Evolutionary conservation across 345 rosid species (phyloP), one percentile per base, ranked within the genome.

Genomic region (Turritis glabra): DNA sequence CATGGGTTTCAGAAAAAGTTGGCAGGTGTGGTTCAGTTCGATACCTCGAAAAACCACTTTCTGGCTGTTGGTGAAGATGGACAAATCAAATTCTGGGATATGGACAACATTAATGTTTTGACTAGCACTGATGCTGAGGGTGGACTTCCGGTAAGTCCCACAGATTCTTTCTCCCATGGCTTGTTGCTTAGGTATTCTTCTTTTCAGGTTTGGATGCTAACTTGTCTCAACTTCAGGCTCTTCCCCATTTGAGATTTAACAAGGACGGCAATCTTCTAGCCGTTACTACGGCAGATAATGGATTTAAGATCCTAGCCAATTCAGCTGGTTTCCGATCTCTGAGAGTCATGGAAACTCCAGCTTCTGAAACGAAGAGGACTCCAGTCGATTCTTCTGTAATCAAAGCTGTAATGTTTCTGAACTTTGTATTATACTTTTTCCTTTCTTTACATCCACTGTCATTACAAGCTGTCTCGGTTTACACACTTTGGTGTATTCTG

Each of bases 1-100:
- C 1, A 23, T 56, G 97, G 96, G 47, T 83, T 91, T 58, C 77
- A 85, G 67, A 91, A 89, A 85, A 91, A 86, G 75, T 73, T 86
- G 1, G 38, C 37, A 0, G 97, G 92, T 75, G 84, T 89, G 1
- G 88, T 85, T 66, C 93, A 90, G 81, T 89, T 93, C 53, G 98
- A 93, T 77, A 87, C 96, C 4, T 84, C 97, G 12, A 92, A 83
- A 76, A 93, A 88, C 74, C 98, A 82, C 76, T 89, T 93, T 78
- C 82, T 93, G 80, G 96, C 91, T 69, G 98, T 87, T 23, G 98
- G 97, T 62, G 96, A 93, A 79, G 96, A 93, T 52, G 69, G 79
- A 77, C 96, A 86, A 73, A 87, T 93, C 70, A 93, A 91, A 76
- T 93, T 91, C 69, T 93, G 98, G 98, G 92, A 93, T 78, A 89